phyloP scores from a whole-genome alignment of 345 rosid genomes.

The Moringa oleifera region DNA sequence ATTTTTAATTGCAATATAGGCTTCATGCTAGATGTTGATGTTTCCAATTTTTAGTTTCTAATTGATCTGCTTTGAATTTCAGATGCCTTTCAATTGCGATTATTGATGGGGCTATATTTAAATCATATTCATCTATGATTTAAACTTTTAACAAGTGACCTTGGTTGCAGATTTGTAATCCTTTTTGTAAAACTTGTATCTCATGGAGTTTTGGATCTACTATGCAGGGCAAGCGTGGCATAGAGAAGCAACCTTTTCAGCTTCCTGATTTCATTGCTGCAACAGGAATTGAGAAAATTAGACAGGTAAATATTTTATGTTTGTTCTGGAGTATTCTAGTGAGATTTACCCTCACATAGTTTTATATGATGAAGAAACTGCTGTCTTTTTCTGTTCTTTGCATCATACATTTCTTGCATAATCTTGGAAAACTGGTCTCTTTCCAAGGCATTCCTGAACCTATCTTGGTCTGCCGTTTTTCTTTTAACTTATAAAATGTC shows the following conservation, averaged over 20 bases:
- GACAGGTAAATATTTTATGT: slow-evolving; percentile 59
- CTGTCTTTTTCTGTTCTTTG: background rate
- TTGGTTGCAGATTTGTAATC: slow-evolving; percentile 3
- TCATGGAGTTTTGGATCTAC: slow-evolving; percentile 32
- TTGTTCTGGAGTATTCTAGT: background rate
- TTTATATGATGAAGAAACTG: background rate
- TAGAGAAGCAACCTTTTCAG: slow-evolving; percentile 97
- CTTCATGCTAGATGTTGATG: slow-evolving; percentile 21
- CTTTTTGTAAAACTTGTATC: slow-evolving; percentile 18
- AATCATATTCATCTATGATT: slow-evolving; percentile 21
- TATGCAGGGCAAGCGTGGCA: slow-evolving; percentile 98
- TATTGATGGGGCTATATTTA: slow-evolving; percentile 34
- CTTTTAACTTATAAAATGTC: no score
- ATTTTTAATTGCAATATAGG: slow-evolving; percentile 3
- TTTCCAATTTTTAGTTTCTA: slow-evolving; percentile 25
- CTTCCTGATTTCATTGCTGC: slow-evolving; percentile 99
- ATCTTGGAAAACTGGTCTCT: no score
- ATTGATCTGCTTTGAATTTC: slow-evolving; percentile 53
- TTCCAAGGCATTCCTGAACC: no score
- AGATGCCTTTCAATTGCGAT: slow-evolving; percentile 46
- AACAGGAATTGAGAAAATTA: slow-evolving; percentile 96
- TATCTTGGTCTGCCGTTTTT: no score
- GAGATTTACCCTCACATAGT: background rate
- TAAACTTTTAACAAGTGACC: slow-evolving; percentile 13
- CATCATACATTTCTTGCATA: no score